Evolutionary conservation across 768 basidiomycete genomes (phyloP).

Genomic region (Atractiella rhizophila): DNA sequence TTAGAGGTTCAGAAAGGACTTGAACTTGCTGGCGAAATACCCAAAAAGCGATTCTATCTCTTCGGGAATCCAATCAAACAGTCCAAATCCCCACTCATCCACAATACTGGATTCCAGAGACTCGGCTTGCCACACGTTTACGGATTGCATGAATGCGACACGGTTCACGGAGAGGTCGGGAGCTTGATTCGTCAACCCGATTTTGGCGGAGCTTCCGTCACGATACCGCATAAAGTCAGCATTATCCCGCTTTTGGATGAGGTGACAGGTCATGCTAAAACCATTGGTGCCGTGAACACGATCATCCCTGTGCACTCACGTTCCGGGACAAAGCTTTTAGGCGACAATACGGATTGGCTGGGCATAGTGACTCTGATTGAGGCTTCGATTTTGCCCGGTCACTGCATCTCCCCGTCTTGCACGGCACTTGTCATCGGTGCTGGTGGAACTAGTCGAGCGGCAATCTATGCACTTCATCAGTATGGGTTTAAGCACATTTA

Average conservation of each 20-base stretch:
- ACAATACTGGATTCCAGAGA: slow-evolving; percentile 59
- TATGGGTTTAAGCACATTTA: slow-evolving; percentile 48
- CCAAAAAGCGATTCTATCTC: slow-evolving; percentile 49
- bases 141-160: slow-evolving; percentile 43
- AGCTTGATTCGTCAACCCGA: slow-evolving; percentile 35
- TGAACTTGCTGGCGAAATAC: slow-evolving; percentile 52
- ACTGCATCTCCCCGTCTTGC: slow-evolving; percentile 17
- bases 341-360: slow-evolving; percentile 92
- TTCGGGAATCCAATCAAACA: slow-evolving; percentile 70
- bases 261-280: slow-evolving; percentile 51
- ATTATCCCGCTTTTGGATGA: slow-evolving; percentile 58
- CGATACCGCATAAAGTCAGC: slow-evolving; percentile 82
- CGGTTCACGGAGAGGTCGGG: slow-evolving; percentile 41
- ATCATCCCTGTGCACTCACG: slow-evolving; percentile 32
- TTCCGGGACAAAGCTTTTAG: slow-evolving; percentile 33
- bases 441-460: slow-evolving; percentile 81
- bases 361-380: slow-evolving; percentile 41
- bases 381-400: slow-evolving; percentile 1
- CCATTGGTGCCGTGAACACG: slow-evolving; percentile 89
- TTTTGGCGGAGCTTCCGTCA: slow-evolving; percentile 90
- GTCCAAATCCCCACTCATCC: slow-evolving; percentile 76
- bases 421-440: slow-evolving; percentile 72
- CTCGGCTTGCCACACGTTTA: slow-evolving; percentile 71
- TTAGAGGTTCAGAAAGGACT: slow-evolving; percentile 60
- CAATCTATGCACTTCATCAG: slow-evolving; percentile 59